phyloP scores from a whole-genome alignment of 2,329 filamentous ascomycete species.

The Penicillium verrucosum region DNA sequence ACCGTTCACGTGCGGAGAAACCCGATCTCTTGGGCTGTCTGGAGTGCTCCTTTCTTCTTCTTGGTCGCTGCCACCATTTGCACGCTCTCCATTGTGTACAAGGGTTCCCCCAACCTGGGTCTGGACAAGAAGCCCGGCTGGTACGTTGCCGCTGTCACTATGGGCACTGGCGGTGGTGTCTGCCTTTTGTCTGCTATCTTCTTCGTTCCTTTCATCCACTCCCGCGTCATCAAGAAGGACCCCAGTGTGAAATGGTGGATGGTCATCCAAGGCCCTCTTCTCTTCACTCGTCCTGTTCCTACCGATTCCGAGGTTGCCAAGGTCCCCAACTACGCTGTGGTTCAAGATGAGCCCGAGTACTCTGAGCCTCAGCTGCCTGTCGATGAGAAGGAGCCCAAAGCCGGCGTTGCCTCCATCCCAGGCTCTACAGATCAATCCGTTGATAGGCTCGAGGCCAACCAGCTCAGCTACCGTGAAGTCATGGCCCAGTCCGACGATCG shows the following conservation, averaged over 20 bases:
- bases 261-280: conserved; percentile 60
- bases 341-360: conserved; percentile 61
- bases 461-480: conserved; percentile 61
- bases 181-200: conserved; percentile 61
- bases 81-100: conserved; percentile 75
- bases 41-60: conserved; percentile 72
- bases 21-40: conserved; percentile 70
- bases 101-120: conserved; percentile 68
- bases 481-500: conserved; percentile 55
- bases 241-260: conserved; percentile 62
- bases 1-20: conserved; percentile 69
- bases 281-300: conserved; percentile 59
- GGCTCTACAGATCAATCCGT: conserved; percentile 38
- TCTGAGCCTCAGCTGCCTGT: conserved; percentile 35
- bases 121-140: conserved; percentile 59
- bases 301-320: conserved; percentile 52
- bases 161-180: conserved; percentile 63
- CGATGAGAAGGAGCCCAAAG: conserved; percentile 23
- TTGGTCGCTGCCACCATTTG: conserved; percentile 71
- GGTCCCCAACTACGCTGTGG: conserved; percentile 73
- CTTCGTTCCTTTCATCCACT: conserved; percentile 69
- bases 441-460: conserved; percentile 48
- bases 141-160: conserved; percentile 65
- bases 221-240: conserved; percentile 67
- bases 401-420: conserved; percentile 17